These are phyloP conservation scores for Achlya hypogyna DNA, from an alignment of 352 stramenopile genomes.

Conservation along the genomic window DNA sequence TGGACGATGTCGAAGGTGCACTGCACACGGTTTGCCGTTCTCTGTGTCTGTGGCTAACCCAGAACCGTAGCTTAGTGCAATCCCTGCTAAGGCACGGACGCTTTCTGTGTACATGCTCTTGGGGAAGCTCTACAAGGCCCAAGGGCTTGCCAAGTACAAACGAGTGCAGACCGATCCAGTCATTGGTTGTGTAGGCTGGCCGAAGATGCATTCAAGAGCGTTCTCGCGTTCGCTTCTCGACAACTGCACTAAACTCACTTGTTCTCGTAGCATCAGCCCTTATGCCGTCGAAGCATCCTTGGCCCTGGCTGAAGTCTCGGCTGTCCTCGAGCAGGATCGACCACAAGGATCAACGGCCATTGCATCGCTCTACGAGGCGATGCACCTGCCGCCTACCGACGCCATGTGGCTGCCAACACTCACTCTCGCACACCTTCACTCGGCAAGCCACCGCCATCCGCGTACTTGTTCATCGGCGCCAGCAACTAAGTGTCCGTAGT, in stretches of 20 bases:
- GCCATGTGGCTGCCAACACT: slow-evolving; percentile 49
- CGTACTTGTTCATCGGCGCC: background rate
- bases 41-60: background rate
- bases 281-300: slow-evolving; percentile 76
- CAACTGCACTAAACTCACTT: background rate
- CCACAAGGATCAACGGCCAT: slow-evolving; percentile 21
- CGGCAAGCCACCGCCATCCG: slow-evolving; percentile 32
- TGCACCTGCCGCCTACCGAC: slow-evolving; percentile 25
- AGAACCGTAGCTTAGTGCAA: slow-evolving; percentile 37
- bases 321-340: slow-evolving; percentile 31
- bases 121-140: slow-evolving; percentile 46
- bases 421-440: slow-evolving; percentile 41
- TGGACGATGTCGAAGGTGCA: slow-evolving; percentile 46
- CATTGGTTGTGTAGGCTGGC: slow-evolving; percentile 38
- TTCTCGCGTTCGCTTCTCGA: slow-evolving; percentile 27
- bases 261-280: slow-evolving; percentile 35
- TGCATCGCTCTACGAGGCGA: slow-evolving; percentile 5
- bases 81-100: slow-evolving; percentile 29
- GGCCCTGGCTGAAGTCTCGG: slow-evolving; percentile 44
- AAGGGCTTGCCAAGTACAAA: slow-evolving; percentile 26
- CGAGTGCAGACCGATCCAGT: background rate
- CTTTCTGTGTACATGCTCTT: slow-evolving; percentile 59
- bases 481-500: slow-evolving; percentile 22
- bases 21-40: slow-evolving; percentile 42
- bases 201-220: slow-evolving; percentile 45